Evolutionary conservation across 2,329 filamentous ascomycete species (phyloP), one percentile per base, ranked within the genome.

Genomic region (Hymenoscyphus salicellus): DNA sequence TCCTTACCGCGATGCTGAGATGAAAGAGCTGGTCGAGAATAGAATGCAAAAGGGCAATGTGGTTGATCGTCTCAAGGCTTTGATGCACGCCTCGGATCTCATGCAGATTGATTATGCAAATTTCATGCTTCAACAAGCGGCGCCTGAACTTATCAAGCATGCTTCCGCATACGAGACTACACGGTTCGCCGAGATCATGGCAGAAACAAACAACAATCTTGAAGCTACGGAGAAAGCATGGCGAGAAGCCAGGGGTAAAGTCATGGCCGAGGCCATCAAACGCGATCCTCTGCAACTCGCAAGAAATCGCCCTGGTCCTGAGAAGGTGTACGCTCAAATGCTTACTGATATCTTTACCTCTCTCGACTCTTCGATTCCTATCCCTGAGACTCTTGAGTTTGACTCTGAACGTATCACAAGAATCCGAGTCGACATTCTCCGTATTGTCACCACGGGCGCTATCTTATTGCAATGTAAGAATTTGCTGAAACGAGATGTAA

Each of bases 21-120:
- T 92, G 64, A 89, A 90, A 74, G 82, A 84, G 2, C 77, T 94
- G 23, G 81, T 87, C 1, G 84, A 89, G 59, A 86, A 88, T 65
- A 84, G 86, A 68, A 78, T 88, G 8, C 77, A 77, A 57, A 79
- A 83, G 26, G 85, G 87, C 3, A 84, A 88, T 73, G 85, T 93
- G 72, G 89, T 93, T 17, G 88, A 91, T 72, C 88, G 91, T 67
- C 83, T 94, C 0, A 89, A 92, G 77, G 88, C 89, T 16, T 81
- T 95, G 1, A 84, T 92, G 62, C 85, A 87, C 33, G 89, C 92
- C 70, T 90, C 93, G 63, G 89, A 95, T 72, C 79, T 89, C 41
- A 88, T 94, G 79, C 85, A 90, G 28, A 86, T 92, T 65, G 91
- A 95, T 72, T 93, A 93, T 72, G 89, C 90, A 65, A 95, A 95